Evolutionary conservation across 345 rosid genomes (phyloP), one percentile per base, ranked within the genome.

Genomic region (Boechera divaricarpa): DNA sequence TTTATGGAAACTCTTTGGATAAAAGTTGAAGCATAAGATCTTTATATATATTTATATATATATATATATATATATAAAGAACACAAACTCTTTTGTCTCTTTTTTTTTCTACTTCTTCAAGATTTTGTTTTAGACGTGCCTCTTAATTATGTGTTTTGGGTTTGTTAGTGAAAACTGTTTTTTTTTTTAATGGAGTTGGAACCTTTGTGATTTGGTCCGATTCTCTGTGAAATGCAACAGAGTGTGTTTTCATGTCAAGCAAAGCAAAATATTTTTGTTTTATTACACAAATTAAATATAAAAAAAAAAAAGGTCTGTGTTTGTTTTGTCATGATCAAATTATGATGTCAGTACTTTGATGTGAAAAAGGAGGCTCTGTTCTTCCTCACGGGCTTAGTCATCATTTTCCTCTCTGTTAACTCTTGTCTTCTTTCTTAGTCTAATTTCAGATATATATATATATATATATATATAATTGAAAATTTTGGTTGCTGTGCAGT

Each of bases 301-400:
- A 16, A 53, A 7, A 12, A 35, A 16, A 69, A 59, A 48, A 33
- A 8, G 12, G 39, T 67, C 21, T 48, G 39, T 77, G 57, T 63
- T 66, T 78, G 81, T 78, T 59, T 73, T 73, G 81, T 78, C 59
- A 47, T 62, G 73, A 58, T 56, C 78, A 66, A 80, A 80, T 80
- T 59, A 73, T 59, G 66, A 67, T 83, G 77, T 77, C 81, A 80
- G 75, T 61, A 63, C 70, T 78, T 62, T 70, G 78, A 52, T 74
- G 70, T 78, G 77, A 77, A 78, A 78, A 72, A 78, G 68, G 76
- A 72, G 68, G 77, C 70, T 55, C 58, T 81, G 75, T 76, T 79
- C 75, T 77, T 67, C 75, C 75, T 79, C 77, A 69, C 70, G 80
- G 82, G 74, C 56, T 60, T 78, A 65, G 78, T 83, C 72, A 80